Conservation (phyloP, 768 basidiomycete genomes). For the Trametes cubensis region DNA sequence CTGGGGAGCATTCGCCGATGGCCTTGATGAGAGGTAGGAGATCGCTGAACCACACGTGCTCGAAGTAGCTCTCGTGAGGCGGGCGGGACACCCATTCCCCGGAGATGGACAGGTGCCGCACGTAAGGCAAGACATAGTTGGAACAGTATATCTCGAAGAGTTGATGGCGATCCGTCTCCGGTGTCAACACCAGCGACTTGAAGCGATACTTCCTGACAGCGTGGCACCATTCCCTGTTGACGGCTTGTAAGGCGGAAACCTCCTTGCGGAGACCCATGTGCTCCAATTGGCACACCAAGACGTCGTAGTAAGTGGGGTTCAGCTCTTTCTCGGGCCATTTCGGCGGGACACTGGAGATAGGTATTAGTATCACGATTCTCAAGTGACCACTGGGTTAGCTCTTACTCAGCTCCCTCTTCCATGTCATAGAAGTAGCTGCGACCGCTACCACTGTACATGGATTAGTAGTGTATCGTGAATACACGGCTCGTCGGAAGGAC, state of each 20-base stretch:
- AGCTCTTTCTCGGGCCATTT: not conserved
- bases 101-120: constrained; percentile 2
- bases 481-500: too few relatives aligned
- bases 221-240: constrained; percentile 1
- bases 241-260: not conserved
- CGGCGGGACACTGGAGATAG: not conserved
- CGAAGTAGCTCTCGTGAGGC: too few relatives aligned
- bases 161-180: not conserved
- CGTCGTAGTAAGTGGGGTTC: not conserved
- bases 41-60: not conserved
- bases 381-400: too few relatives aligned
- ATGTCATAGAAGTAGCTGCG: not conserved
- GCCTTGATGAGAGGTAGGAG: not conserved
- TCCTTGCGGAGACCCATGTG: not conserved
- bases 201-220: constrained; percentile 2
- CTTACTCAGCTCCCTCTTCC: constrained; percentile 1
- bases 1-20: not conserved
- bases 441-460: not conserved
- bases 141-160: not conserved
- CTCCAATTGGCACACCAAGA: not conserved
- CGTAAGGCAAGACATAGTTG: not conserved
- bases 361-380: not conserved
- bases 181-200: not conserved
- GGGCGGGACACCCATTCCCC: too few relatives aligned
- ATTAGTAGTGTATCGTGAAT: too few relatives aligned